Conservation (phyloP, 2,329 filamentous ascomycete species). For the Colletotrichum shisoi region DNA sequence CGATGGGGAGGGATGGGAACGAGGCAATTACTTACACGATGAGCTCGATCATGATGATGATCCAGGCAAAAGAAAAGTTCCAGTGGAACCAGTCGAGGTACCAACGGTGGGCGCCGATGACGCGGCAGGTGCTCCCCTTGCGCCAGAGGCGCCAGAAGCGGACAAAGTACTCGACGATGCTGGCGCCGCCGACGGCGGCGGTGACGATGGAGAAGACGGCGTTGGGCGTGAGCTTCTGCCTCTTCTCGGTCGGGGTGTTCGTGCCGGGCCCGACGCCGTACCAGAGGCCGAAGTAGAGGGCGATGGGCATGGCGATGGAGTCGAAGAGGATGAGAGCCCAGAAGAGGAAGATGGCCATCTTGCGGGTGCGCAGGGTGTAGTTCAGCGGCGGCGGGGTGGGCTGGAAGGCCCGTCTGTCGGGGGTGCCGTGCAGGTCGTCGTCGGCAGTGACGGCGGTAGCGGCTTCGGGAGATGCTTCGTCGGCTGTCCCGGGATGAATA, state of each 20-base stretch:
- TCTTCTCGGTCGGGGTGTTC: conserved; percentile 48
- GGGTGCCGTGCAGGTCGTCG: neutral
- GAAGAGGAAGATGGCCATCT: conserved; percentile 65
- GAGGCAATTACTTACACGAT: conserved; percentile 50
- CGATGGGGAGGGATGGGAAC: too few species aligned
- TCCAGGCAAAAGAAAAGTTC: conserved; percentile 63
- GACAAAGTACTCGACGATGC: conserved; percentile 62
- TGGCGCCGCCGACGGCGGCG: conserved; percentile 59
- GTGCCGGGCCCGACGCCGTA: conserved; percentile 54
- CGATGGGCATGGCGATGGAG: conserved; percentile 65
- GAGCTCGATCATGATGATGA: conserved; percentile 64
- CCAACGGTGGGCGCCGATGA: conserved; percentile 46
- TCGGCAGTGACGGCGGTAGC: neutral
- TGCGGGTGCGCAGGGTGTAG: conserved; percentile 48
- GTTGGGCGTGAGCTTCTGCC: conserved; percentile 41
- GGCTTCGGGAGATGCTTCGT: neutral
- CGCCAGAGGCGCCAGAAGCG: conserved; percentile 61
- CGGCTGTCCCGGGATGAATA: neutral
- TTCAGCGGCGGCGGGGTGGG: conserved; percentile 37
- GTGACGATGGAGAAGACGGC: conserved; percentile 63
- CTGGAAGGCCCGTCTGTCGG: conserved; percentile 13
- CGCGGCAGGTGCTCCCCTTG: conserved; percentile 60
- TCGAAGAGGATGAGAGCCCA: conserved; percentile 68
- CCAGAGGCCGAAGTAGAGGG: conserved; percentile 68
- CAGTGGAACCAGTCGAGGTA: conserved; percentile 66